Evolutionary conservation across 139 green algal genomes (phyloP).

Genomic region (Nannochloris sp.): DNA sequence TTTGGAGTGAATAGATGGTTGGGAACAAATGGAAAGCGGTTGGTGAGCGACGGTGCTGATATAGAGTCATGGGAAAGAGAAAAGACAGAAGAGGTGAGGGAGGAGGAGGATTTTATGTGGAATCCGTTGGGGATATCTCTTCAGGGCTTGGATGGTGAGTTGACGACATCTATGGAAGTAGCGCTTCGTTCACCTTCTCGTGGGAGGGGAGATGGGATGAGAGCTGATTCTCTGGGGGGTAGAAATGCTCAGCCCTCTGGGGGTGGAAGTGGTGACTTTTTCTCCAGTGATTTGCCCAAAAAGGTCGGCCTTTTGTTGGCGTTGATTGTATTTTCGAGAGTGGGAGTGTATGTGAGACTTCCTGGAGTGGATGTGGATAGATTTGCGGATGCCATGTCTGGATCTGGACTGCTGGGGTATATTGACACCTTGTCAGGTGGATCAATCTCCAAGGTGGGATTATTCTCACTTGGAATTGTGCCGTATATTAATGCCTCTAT

Average conservation of each 20-base stretch:
- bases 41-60: no score
- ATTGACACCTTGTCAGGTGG: conserved; percentile 85
- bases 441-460: conserved; percentile 71
- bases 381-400: conserved; percentile 61
- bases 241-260: background rate
- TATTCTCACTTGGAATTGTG: conserved; percentile 99
- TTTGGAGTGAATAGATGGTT: no score
- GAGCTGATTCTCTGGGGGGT: background rate
- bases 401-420: conserved; percentile 77
- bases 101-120: no score
- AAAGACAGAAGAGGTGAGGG: no score
- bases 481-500: conserved; percentile 99
- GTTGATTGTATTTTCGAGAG: conserved; percentile 74
- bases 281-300: conserved; percentile 58
- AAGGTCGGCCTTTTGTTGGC: conserved; percentile 68
- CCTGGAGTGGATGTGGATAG: conserved; percentile 79
- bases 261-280: conserved; percentile 34
- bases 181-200: conserved; percentile 2
- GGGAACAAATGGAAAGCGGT: no score
- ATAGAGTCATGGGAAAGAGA: no score
- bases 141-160: background rate
- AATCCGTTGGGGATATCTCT: no score
- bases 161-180: conserved; percentile 1
- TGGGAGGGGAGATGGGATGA: background rate
- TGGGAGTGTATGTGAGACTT: conserved; percentile 92